Evolutionary conservation across 495 filamentous ascomycete species (phyloP), one percentile per base, ranked within the genome.

Genomic region (Aspergillus olivimuriae): DNA sequence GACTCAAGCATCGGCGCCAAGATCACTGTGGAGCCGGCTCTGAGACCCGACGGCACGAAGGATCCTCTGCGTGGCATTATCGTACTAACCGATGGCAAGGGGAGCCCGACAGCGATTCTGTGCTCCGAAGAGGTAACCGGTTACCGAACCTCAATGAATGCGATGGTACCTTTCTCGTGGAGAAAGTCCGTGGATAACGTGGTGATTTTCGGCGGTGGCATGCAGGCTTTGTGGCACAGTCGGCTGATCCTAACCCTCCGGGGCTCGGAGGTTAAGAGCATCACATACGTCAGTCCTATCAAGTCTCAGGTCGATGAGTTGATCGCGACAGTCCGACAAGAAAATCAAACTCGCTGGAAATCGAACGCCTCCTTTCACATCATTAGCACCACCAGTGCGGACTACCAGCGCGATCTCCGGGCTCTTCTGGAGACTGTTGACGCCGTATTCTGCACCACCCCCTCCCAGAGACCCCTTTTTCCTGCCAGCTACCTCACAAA

Each of bases 101-200:
- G 32, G 10, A 34, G 7, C 15, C 32, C 32, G 32, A 34, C 10
- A 17, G 32, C 7, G 15, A 12, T 34, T 14, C 5, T 34, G 6
- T 8, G 14, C 32, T 6, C 32, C 32, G 48, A 51, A 17, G 48
- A 51, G 22, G 23, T 51, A 2, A 51, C 48, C 21, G 48, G 48
- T 22, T 51, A 51, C 12, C 43, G 48, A 6, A 51, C 48, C 1
- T 46, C 48, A 3, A 46, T 51, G 43, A 51, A 41, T 16, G 43
- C 34, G 9, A 51, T 51, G 43, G 38, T 51, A 7, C 43, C 48
- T 2, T 51, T 41, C 26, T 42, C 11, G 10, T 51, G 48, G 48
- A 51, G 43, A 21, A 7, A 26, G 14, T 11, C 46, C 14, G 38
- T 41, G 5, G 42, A 46, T 9, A 19, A 46, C 16, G 46, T 51